These are phyloP conservation scores for Colletotrichum lindemuthianum DNA, from an alignment of 2,329 filamentous ascomycete species.

Conservation along the genomic window DNA sequence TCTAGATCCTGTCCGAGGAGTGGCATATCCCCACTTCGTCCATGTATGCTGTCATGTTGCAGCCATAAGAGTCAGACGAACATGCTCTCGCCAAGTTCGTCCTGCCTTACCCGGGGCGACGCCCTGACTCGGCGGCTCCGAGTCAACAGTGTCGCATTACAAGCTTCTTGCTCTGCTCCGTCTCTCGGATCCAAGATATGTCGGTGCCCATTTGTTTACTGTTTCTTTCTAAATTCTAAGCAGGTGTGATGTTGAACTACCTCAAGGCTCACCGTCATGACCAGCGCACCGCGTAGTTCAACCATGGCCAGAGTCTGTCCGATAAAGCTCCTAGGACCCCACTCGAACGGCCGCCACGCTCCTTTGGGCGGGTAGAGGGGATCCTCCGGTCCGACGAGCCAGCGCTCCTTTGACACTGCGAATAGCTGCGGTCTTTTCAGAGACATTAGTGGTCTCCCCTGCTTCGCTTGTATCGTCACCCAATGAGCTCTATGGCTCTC, in stretches of 20 bases:
- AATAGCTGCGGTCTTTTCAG: too few relatives aligned
- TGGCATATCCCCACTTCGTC: not conserved
- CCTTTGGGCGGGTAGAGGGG: constrained; percentile 39
- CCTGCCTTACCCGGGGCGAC: too few relatives aligned
- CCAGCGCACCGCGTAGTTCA: constrained; percentile 58
- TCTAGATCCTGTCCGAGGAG: constrained; percentile 8
- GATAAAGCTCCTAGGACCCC: constrained; percentile 63
- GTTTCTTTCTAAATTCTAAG: constrained; percentile 1
- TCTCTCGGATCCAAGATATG: not conserved
- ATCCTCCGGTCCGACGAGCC: constrained; percentile 41
- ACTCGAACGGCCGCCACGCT: constrained; percentile 61
- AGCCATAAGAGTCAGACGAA: too few relatives aligned
- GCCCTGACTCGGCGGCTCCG: too few relatives aligned
- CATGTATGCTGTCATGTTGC: too few relatives aligned
- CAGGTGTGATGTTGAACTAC: constrained; percentile 50
- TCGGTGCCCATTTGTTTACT: not conserved
- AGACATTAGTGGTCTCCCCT: too few relatives aligned
- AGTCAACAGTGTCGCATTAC: too few relatives aligned
- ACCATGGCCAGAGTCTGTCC: constrained; percentile 52
- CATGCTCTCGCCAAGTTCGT: too few relatives aligned
- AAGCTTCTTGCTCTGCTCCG: not conserved
- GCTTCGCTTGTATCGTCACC: too few relatives aligned
- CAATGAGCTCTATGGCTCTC: too few relatives aligned
- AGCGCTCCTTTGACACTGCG: constrained; percentile 49
- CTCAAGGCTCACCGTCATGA: constrained; percentile 56